Percentiles rank a stretch among this genome's conserved stretches.
phyloP scores from a whole-genome alignment of 2,329 filamentous ascomycete species.

The Aspergillus latus region DNA sequence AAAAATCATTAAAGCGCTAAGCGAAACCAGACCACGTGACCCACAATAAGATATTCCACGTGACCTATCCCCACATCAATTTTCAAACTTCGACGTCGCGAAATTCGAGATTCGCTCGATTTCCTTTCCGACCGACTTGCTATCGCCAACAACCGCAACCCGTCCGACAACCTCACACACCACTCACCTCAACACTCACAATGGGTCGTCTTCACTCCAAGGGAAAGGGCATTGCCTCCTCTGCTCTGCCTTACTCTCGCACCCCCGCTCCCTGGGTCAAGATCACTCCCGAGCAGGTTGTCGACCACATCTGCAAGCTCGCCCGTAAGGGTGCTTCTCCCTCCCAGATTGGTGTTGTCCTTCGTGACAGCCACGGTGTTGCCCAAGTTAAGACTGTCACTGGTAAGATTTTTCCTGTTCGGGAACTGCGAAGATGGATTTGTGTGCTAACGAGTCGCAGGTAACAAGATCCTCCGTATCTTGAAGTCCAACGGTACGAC shows the following conservation, averaged over 20 bases:
- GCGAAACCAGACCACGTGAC: slow-evolving; percentile 32
- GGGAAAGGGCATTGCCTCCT: slow-evolving; percentile 98
- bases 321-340: slow-evolving; percentile 98
- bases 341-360: slow-evolving; percentile 97
- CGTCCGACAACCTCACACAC: slow-evolving; percentile 20
- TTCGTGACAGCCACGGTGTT: slow-evolving; percentile 97
- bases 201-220: slow-evolving; percentile 92
- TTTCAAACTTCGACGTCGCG: slow-evolving; percentile 4
- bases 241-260: slow-evolving; percentile 95
- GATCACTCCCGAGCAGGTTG: slow-evolving; percentile 96
- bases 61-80: slow-evolving; percentile 16
- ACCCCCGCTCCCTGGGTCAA: slow-evolving; percentile 92
- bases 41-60: slow-evolving; percentile 23
- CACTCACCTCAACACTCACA: slow-evolving; percentile 30
- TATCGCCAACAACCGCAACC: slow-evolving; percentile 31
- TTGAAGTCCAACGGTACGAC: slow-evolving; percentile 91
- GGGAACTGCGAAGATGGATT: neutral
- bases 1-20: slow-evolving; percentile 16
- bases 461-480: slow-evolving; percentile 99
- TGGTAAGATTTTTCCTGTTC: slow-evolving; percentile 59
- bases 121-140: slow-evolving; percentile 13
- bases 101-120: slow-evolving; percentile 4
- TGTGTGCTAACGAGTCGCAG: slow-evolving; percentile 55
- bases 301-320: slow-evolving; percentile 98
- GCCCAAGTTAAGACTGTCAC: slow-evolving; percentile 97